Conservation (phyloP, 495 filamentous ascomycete genomes). For the Glonium stellatum region DNA sequence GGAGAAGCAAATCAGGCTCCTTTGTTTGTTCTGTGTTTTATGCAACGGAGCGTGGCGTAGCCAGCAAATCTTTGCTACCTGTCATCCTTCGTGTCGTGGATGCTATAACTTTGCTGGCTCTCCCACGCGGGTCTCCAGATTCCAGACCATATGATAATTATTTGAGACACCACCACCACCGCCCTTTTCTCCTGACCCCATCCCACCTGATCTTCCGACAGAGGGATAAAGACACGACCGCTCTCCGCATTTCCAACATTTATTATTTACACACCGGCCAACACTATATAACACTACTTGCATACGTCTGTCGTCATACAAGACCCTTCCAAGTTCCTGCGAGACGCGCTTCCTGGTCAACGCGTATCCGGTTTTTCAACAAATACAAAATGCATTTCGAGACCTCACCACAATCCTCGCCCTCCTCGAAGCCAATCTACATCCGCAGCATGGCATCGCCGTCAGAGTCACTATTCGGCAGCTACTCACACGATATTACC, state of each 20-base stretch:
- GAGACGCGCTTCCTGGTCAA: neutral
- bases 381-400: conserved; percentile 29
- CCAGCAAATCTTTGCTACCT: conserved; percentile 5
- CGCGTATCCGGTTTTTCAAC: neutral
- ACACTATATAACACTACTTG: neutral
- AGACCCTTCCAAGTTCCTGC: neutral
- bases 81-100: conserved; percentile 2
- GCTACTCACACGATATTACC: conserved; percentile 10
- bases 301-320: conserved; percentile 1
- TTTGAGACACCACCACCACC: conserved; percentile 19
- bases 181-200: conserved; percentile 7
- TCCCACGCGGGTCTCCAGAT: conserved; percentile 2
- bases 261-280: too few relatives aligned
- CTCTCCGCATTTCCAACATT: neutral
- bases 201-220: neutral
- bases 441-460: conserved; percentile 22
- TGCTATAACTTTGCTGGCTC: conserved; percentile 10
- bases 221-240: neutral
- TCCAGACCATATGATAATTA: conserved; percentile 17
- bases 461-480: conserved; percentile 19
- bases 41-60: conserved; percentile 20
- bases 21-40: conserved; percentile 13
- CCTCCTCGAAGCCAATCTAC: conserved; percentile 28
- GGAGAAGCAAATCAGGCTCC: conserved; percentile 19
- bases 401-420: conserved; percentile 23